Evolutionary conservation across 108 stramenopile species (phyloP).

Genomic region (Pseudonitzschia multiseries): DNA sequence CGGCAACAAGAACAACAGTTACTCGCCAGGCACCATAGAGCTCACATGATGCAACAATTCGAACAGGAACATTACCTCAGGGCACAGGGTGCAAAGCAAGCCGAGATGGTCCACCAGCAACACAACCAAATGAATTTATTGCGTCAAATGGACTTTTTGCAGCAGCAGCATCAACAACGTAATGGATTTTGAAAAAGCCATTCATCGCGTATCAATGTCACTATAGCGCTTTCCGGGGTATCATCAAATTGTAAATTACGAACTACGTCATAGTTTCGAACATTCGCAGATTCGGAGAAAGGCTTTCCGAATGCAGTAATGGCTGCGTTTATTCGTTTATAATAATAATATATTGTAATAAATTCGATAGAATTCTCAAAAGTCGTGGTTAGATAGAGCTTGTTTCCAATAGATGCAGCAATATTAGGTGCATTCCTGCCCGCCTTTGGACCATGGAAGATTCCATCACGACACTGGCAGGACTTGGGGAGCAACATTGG

Average conservation of each 20-base stretch:
- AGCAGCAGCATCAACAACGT: conserved; percentile 10
- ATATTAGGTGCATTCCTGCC: conserved; percentile 55
- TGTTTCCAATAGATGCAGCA: conserved; percentile 61
- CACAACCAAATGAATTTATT: conserved; percentile 12
- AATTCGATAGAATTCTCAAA: background rate
- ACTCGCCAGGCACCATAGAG: background rate
- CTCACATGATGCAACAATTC: conserved; percentile 8
- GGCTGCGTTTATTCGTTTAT: background rate
- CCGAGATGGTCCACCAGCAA: conserved; percentile 5
- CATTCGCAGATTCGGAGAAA: background rate
- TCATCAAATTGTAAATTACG: background rate
- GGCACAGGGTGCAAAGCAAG: background rate
- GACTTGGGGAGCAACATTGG: conserved; percentile 62
- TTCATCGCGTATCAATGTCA: background rate
- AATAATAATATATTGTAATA: too few species aligned
- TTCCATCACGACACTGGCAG: conserved; percentile 50
- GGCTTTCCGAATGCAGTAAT: background rate
- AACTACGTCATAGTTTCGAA: too few species aligned
- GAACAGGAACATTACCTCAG: conserved; percentile 13
- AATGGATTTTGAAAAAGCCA: background rate
- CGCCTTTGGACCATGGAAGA: conserved; percentile 37
- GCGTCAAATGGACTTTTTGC: conserved; percentile 16
- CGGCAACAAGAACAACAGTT: background rate
- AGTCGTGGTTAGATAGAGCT: conserved; percentile 40
- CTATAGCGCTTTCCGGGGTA: background rate